A percentile compares a stretch with the other conserved stretches of the same genome.
phyloP scores from a whole-genome alignment of 306 rosid genomes.

The Vigna hirtella region DNA sequence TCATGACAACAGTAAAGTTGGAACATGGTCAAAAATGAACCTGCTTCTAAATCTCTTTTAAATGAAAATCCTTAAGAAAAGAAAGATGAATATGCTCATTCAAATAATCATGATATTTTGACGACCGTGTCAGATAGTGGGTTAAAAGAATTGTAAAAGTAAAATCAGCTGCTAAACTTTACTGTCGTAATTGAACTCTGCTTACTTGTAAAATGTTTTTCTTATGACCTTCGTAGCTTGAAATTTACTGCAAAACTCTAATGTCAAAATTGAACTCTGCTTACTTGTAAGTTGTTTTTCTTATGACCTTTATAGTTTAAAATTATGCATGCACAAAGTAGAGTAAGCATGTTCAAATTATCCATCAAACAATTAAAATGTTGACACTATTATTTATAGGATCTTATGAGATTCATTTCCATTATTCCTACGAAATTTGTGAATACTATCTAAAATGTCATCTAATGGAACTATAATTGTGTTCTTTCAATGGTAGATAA shows the following conservation, averaged over 20 bases:
- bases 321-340: not conserved
- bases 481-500: slow-evolving; percentile 77
- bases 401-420: not conserved
- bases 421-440: not conserved
- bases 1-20: too few species aligned
- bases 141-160: too few species aligned
- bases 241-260: not conserved
- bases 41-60: too few species aligned
- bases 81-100: too few species aligned
- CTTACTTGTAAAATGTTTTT: slow-evolving; percentile 76
- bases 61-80: too few species aligned
- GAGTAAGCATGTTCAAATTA: not conserved
- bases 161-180: too few species aligned
- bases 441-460: slow-evolving; percentile 4
- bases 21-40: too few species aligned
- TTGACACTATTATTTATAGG: not conserved
- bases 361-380: not conserved
- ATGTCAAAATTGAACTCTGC: slow-evolving; percentile 65
- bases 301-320: slow-evolving; percentile 5
- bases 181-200: slow-evolving; percentile 59
- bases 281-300: slow-evolving; percentile 74
- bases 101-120: too few species aligned
- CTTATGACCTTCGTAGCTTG: slow-evolving; percentile 6
- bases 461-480: slow-evolving; percentile 15
- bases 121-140: too few species aligned